Evolutionary conservation across 2,329 filamentous ascomycete genomes (phyloP), one percentile per base, ranked within the genome.

Genomic region (Colletotrichum tamarilloi): DNA sequence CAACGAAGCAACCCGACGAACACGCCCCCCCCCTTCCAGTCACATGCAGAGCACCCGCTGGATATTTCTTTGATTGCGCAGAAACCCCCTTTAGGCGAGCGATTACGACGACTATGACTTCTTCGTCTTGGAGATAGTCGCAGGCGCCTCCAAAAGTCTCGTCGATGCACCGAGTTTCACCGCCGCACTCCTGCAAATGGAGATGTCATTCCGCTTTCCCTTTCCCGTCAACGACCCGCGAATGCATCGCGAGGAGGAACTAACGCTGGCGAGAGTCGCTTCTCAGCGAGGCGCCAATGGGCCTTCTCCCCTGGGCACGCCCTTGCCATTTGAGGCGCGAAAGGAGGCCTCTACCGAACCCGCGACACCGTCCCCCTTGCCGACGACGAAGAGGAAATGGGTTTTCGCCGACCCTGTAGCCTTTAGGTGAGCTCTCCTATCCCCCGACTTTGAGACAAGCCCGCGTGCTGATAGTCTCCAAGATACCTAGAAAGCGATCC

Each of bases 401-500:
- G 87, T 89, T n/a, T 86, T 91, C 74, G 87, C 89, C 2, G 89
- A 91, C 76, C 89, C 89, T 22, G 84, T 90, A 62, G 88, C 89
- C 9, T 88, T 91, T 75, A 85, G 85, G 87, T 90, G 79, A 63
- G 84, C 56, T 38, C n/a, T 46, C 14, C 12, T 1, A 6, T 16
- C 14, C 6, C 8, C 8, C 49, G 24, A 8, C 42, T 19, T 32
- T 8, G 38, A 12, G 16, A n/a, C 11, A 9, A 19, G 26, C 30
- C 53, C 12, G n/a, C 28, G 32, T 14, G 38, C 57, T 72, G n/a
- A 72, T 32, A 8, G 58, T 64, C 35, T 49, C 16, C 52, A 75
- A 91, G 89, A 75, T 97, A 96, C 79, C 90, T 99, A 26, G 94
- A 97, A 84, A 94, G 97, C 80, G 97, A 98, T 76, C 87, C 91